These are phyloP conservation scores for Zygosaccharomyces gambellarensis DNA, from an alignment of 805 yeast species.

Conservation along the genomic window DNA sequence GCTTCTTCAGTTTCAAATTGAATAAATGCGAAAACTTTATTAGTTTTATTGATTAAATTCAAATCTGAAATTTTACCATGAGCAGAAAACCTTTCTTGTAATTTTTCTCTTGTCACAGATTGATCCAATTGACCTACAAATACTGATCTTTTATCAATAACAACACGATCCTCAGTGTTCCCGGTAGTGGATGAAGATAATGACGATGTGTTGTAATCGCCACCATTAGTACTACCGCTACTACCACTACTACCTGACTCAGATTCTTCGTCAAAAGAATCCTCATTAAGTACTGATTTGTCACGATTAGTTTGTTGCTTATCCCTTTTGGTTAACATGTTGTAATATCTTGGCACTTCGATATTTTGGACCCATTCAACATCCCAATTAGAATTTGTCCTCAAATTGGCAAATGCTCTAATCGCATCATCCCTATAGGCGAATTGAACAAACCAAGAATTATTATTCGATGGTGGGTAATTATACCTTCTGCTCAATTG, in stretches of 20 bases:
- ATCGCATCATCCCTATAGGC: constrained; percentile 85
- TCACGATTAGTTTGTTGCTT: background rate
- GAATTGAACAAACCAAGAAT: constrained; percentile 71
- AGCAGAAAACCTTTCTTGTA: constrained; percentile 53
- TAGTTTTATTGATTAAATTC: constrained; percentile 49
- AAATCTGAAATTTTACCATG: constrained; percentile 64
- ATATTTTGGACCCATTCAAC: constrained; percentile 88
- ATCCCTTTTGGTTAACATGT: constrained; percentile 18
- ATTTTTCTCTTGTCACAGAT: constrained; percentile 49
- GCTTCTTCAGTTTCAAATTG: constrained; percentile 59
- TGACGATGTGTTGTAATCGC: background rate
- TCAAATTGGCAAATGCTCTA: constrained; percentile 68
- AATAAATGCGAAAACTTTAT: constrained; percentile 66
- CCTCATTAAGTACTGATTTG: background rate
- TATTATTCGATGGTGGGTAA: constrained; percentile 24
- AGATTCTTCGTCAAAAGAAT: constrained; percentile 6
- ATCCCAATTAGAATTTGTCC: constrained; percentile 48
- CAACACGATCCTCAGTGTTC: constrained; percentile 30
- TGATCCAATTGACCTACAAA: constrained; percentile 71
- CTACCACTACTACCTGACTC: constrained; percentile 3
- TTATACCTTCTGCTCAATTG: constrained; percentile 17
- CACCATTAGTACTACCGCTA: background rate
- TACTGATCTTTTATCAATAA: constrained; percentile 66
- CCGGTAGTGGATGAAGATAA: constrained; percentile 8
- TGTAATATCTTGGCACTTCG: constrained; percentile 43